phyloP scores from a whole-genome alignment of 179 eudicot genomes.

The Patellifolia procumbens region DNA sequence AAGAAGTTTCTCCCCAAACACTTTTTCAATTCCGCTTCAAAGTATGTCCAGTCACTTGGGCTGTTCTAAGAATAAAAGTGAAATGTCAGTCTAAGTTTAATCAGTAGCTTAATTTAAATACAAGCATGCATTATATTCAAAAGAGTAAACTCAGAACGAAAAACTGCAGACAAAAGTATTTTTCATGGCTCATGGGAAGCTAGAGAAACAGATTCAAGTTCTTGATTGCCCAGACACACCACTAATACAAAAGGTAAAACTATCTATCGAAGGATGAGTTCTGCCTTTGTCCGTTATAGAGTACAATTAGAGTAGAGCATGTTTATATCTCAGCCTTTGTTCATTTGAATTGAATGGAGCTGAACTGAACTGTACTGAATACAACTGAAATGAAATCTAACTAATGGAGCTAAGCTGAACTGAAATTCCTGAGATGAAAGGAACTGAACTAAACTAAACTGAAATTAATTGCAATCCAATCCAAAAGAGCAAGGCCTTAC shows the following conservation, averaged over 20 bases:
- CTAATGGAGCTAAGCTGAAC: no score
- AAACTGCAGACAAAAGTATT: not conserved
- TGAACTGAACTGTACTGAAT: no score
- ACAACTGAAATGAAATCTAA: no score
- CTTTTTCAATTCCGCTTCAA: constrained; percentile 85
- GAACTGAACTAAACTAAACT: no score
- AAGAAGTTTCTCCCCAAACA: constrained; percentile 81
- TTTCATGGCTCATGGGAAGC: not conserved
- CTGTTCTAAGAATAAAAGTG: constrained; percentile 51
- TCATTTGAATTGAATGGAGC: no score
- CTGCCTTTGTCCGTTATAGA: not conserved
- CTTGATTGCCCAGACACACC: not conserved
- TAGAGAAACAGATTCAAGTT: not conserved
- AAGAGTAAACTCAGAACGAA: not conserved
- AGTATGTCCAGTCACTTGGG: constrained; percentile 98
- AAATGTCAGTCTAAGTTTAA: constrained; percentile 7
- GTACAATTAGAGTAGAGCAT: not conserved
- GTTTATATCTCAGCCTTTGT: not conserved
- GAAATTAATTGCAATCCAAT: no score
- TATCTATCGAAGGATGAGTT: not conserved
- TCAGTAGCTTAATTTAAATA: not conserved
- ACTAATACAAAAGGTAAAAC: not conserved
- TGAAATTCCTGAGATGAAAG: no score
- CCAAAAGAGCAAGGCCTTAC: no score
- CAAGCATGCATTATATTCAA: not conserved